Conservation (phyloP, 1,139 yeast genomes). For the Debaryomycetaceae sp. region DNA sequence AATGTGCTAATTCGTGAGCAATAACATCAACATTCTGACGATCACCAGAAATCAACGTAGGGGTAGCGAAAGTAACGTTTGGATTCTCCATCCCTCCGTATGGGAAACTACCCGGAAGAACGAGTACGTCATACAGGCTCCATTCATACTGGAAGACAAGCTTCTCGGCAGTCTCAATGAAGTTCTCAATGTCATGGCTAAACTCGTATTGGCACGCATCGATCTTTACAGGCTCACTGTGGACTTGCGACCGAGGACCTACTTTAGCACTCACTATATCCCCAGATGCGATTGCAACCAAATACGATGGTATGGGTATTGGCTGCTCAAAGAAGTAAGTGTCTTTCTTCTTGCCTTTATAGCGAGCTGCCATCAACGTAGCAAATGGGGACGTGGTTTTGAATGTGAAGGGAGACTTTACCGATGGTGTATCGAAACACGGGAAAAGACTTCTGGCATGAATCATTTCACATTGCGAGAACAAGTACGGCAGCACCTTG, state of each 20-base stretch:
- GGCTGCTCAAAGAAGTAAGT: conserved; percentile 59
- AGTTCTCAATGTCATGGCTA: conserved; percentile 73
- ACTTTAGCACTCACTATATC: conserved; percentile 64
- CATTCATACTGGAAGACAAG: conserved; percentile 84
- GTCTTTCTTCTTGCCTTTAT: conserved; percentile 17
- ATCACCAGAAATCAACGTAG: conserved; percentile 84
- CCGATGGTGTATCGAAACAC: conserved; percentile 86
- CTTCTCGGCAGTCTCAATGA: conserved; percentile 75
- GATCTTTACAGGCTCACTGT: conserved; percentile 70
- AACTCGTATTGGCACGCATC: conserved; percentile 76
- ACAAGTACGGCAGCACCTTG: conserved; percentile 65
- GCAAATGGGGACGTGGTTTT: conserved; percentile 62
- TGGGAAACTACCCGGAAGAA: conserved; percentile 82
- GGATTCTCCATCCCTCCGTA: conserved; percentile 98
- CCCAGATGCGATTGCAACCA: conserved; percentile 85
- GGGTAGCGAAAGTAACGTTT: conserved; percentile 86
- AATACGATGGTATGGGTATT: conserved; percentile 82
- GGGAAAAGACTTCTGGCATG: conserved; percentile 89
- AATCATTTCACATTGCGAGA: conserved; percentile 88
- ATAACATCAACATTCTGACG: conserved; percentile 82
- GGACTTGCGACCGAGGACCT: conserved; percentile 86
- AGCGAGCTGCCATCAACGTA: conserved; percentile 69
- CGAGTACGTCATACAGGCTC: conserved; percentile 77
- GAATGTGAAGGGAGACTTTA: conserved; percentile 64
- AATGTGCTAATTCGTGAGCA: conserved; percentile 90